Evolutionary conservation across 2,329 filamentous ascomycete species (phyloP).

Genomic region (Pseudogymnoascus sp.): DNA sequence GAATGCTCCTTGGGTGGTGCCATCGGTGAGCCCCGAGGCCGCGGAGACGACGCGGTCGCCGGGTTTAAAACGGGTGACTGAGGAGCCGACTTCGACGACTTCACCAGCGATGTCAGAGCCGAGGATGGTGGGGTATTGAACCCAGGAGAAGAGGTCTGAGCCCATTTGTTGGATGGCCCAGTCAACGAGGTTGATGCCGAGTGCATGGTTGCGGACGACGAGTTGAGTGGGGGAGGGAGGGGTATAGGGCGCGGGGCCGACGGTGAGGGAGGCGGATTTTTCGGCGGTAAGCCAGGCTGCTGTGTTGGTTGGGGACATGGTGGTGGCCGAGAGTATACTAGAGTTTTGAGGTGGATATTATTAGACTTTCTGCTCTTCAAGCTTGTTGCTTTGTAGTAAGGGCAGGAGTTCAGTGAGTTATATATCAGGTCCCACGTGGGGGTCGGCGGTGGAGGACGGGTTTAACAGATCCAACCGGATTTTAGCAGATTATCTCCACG

Average conservation of each 20-base stretch:
- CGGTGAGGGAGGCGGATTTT: slow-evolving; percentile 27
- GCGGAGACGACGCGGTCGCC: slow-evolving; percentile 29
- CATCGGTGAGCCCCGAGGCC: slow-evolving; percentile 30
- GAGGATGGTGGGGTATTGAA: slow-evolving; percentile 20
- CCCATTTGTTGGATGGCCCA: slow-evolving; percentile 30
- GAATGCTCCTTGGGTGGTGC: slow-evolving; percentile 24
- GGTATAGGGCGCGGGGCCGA: slow-evolving; percentile 32
- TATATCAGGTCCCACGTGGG: neutral
- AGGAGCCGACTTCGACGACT: slow-evolving; percentile 12
- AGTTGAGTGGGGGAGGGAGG: slow-evolving; percentile 31
- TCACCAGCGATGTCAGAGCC: slow-evolving; percentile 18
- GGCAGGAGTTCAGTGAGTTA: neutral
- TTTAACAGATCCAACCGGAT: neutral
- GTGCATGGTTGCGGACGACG: slow-evolving; percentile 32
- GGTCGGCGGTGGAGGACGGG: neutral
- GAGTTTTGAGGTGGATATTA: neutral
- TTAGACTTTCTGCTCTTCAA: neutral
- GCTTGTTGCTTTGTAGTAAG: neutral
- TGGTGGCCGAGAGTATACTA: neutral
- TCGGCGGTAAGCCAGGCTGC: slow-evolving; percentile 23
- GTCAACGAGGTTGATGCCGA: slow-evolving; percentile 39
- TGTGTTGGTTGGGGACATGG: slow-evolving; percentile 14
- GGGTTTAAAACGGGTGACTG: slow-evolving; percentile 11
- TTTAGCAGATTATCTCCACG: slow-evolving; percentile 5
- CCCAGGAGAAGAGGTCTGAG: slow-evolving; percentile 30